Percentiles rank a stretch among this genome's conserved stretches.
Evolutionary conservation across 2,329 filamentous ascomycete species (phyloP).

Genomic region (Pestalotiopsis sp.): DNA sequence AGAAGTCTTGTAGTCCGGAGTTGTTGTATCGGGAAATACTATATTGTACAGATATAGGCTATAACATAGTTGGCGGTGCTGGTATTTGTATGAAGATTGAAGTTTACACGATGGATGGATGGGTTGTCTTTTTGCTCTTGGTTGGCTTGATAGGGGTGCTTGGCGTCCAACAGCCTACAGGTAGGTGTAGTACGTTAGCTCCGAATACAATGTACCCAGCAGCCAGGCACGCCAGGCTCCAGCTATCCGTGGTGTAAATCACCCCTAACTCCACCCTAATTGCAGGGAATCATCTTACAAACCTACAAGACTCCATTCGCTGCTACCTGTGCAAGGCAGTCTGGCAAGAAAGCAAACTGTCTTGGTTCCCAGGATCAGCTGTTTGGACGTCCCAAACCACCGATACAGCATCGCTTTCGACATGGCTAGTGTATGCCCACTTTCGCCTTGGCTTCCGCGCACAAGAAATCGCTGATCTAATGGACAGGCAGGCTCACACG

Average conservation of each 20-base stretch:
- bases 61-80: background rate
- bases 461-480: conserved; percentile 5
- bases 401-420: conserved; percentile 7
- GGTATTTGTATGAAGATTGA: background rate
- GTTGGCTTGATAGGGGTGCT: background rate
- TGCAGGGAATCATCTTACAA: too few species aligned
- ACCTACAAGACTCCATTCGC: too few species aligned
- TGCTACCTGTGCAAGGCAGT: background rate
- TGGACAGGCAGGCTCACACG: conserved; percentile 62
- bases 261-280: too few species aligned
- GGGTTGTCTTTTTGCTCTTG: background rate
- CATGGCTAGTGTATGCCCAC: conserved; percentile 30
- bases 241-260: too few species aligned
- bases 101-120: background rate
- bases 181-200: too few species aligned
- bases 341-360: background rate
- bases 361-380: background rate
- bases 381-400: background rate
- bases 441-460: background rate
- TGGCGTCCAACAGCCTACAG: too few species aligned
- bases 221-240: too few species aligned
- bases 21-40: too few species aligned
- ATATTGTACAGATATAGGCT: too few species aligned
- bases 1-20: too few species aligned
- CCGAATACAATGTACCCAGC: too few species aligned